Conservation (phyloP, 495 filamentous ascomycete species). For the Podospora comata region DNA sequence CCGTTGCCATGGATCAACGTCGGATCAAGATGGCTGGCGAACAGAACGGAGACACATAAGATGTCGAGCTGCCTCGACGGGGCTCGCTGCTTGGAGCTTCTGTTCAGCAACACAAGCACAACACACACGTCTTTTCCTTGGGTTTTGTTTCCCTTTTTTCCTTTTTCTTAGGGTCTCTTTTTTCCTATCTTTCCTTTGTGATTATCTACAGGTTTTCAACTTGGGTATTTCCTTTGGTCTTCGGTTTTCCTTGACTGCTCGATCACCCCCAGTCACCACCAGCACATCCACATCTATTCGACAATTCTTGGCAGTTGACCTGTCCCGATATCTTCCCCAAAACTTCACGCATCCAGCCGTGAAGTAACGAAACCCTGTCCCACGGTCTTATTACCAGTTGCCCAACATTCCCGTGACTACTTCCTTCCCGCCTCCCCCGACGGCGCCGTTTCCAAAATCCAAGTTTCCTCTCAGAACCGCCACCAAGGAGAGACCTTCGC, state of each 20-base stretch:
- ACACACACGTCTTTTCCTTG: slow-evolving; percentile 4
- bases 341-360: slow-evolving; percentile 1
- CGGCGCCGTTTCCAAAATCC: slow-evolving; percentile 28
- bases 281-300: neutral
- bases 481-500: slow-evolving; percentile 28
- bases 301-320: slow-evolving; percentile 33
- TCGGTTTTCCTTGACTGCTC: slow-evolving; percentile 4
- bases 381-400: slow-evolving; percentile 10
- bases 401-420: slow-evolving; percentile 30
- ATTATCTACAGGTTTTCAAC: slow-evolving; percentile 3
- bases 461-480: slow-evolving; percentile 31
- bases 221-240: neutral
- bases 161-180: slow-evolving; percentile 2
- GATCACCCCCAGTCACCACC: neutral
- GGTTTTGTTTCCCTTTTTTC: slow-evolving; percentile 9
- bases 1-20: neutral
- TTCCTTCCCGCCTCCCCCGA: slow-evolving; percentile 31
- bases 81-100: neutral
- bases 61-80: neutral
- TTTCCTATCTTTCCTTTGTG: slow-evolving; percentile 12
- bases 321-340: slow-evolving; percentile 13
- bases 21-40: neutral
- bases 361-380: slow-evolving; percentile 5
- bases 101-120: slow-evolving; percentile 1
- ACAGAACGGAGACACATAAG: neutral